Conservation (phyloP, 805 yeast species). For the Tetrapisispora taiwanensis region DNA sequence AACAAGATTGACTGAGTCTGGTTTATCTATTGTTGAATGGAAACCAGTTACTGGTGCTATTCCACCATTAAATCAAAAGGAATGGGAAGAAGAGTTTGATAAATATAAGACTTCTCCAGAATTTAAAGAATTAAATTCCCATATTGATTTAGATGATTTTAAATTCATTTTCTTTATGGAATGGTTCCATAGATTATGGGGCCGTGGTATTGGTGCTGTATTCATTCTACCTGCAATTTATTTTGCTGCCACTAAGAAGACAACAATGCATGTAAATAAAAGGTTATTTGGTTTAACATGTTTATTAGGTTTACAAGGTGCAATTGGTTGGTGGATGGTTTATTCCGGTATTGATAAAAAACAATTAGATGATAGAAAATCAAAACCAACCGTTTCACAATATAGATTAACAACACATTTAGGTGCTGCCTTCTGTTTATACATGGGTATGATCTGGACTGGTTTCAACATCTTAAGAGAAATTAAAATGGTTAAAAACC, state of each 20-base stretch:
- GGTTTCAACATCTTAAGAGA: conserved; percentile 79
- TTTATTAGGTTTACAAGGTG: conserved; percentile 85
- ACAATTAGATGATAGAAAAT: conserved; percentile 63
- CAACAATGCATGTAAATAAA: conserved; percentile 56
- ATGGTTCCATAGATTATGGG: conserved; percentile 92
- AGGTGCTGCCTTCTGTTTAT: conserved; percentile 83
- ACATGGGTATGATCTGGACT: conserved; percentile 82
- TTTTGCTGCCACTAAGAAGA: conserved; percentile 55
- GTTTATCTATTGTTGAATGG: conserved; percentile 96
- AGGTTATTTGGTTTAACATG: conserved; percentile 64
- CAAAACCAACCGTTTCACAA: conserved; percentile 96
- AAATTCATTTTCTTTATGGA: conserved; percentile 94
- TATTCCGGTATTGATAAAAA: conserved; percentile 83
- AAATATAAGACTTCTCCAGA: conserved; percentile 86
- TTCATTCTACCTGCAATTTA: conserved; percentile 80
- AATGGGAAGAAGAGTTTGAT: conserved; percentile 79
- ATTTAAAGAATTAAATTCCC: conserved; percentile 78
- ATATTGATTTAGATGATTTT: conserved; percentile 75
- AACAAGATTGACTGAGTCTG: conserved; percentile 91
- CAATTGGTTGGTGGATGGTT: conserved; percentile 99
- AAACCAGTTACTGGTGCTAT: conserved; percentile 91
- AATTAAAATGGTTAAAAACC: conserved; percentile 54
- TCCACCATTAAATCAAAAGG: conserved; percentile 72
- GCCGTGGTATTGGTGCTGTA: conserved; percentile 78
- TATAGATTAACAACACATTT: conserved; percentile 89